Evolutionary conservation across 1,139 yeast species (phyloP), one percentile per base, ranked within the genome.

Genomic region (Geotrichum citri-aurantii): DNA sequence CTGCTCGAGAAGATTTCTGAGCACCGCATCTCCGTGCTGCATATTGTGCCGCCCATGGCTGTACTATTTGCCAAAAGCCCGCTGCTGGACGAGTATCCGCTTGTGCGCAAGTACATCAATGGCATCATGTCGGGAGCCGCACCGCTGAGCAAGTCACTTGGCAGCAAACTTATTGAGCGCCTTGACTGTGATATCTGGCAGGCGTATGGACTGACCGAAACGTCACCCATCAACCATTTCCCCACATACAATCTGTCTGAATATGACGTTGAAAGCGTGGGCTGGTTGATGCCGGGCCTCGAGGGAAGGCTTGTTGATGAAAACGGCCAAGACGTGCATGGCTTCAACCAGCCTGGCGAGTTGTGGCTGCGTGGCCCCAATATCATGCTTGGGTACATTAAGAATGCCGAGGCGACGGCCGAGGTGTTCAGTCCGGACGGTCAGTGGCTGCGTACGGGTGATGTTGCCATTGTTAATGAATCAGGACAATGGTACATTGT

Each of bases 161-260:
- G 66, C 7, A 60, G 51, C 3, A 65, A 68, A 3, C 68, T 70
- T 3, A 52, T 58, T 42, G 55, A 49, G 6, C 59, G 68, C 44
- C 54, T 68, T 3, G 50, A 62, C 50, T 23, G 57, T 59, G 42
- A 17, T 6, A 50, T 55, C 23, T 37, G 21, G 59, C 91, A 86
- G 71, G 92, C 91, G n/a, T 87, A 86, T 68, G 95, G 95, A 1
- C 75, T 85, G 62, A 86, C 93, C 2, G 74, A 71, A 58, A 66
- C 73, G 1, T 61, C 72, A 2, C 75, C 75, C 0, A 65, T 68
- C 44, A 61, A 55, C 29, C 52, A 49, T 23, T 49, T 70, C 46
- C 59, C 60, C 8, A 37, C 56, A 17, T 61, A 52, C 46, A 27
- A 54, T 27, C 53, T 51, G 11, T 52, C 48, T n/a, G 58, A 58